Evolutionary conservation across 164 flowering plant species (phyloP), one percentile per base, ranked within the genome.

Genomic region (Berberis vulgaris): DNA sequence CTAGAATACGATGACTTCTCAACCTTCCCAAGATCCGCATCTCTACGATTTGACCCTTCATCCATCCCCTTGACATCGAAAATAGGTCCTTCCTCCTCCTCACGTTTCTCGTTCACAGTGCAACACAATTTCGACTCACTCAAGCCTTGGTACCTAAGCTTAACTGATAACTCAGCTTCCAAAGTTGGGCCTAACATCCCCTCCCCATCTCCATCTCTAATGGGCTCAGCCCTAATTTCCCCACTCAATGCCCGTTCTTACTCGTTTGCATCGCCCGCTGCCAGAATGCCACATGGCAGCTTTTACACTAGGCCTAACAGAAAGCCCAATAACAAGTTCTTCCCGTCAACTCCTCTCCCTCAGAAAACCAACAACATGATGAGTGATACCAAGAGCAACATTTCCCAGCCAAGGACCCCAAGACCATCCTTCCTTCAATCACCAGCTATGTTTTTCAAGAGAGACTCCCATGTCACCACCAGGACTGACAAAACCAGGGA

Each of bases 101-200:
- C 97, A 4, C 81, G 98, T 26, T 91, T 91, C 77, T 67, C 98
- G 60, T 87, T 91, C 86, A 81, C 91, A 2, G 97, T 88, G 41
- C 79, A 88, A 41, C 94, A 84, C 70, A 79, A 82, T 41, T 76
- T 79, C 47, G 97, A 91, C 82, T 83, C 99, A 1, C 77, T 95
- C 69, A 95, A 91, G 64, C 99, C 99, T 0, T 95, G 99, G 99
- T 81, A 91, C 79, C 88, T 95, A 63, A 71, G 84, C 60, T 69
- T 85, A 39, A 66, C 85, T 7, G 96, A 85, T 81, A 76, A 86
- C 45, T 73, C 89, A 58, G 47, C 82, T 1, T 76, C 82, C 42
- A 83, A 79, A 63, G 77, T 84, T 39, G 93, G 91, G 6, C 84
- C 85, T 64, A 73, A 78, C 9, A 61, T 73, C 62, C 76, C 74